phyloP scores from a whole-genome alignment of 73 alveolate genomes.

The Paramecium bursaria region DNA sequence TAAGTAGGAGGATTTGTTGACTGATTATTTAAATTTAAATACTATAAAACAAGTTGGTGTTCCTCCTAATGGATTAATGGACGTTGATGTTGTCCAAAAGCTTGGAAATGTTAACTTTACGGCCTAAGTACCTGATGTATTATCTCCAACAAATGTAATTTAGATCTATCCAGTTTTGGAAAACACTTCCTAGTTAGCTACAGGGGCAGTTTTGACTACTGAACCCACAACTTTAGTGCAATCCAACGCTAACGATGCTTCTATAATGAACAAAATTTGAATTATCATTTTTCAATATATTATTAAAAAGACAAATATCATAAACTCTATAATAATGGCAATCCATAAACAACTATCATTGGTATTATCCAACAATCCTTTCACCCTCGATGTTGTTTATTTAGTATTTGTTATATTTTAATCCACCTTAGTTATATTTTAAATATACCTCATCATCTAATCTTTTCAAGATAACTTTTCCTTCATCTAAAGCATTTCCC shows the following conservation, averaged over 20 bases:
- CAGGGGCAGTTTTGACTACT: constrained; percentile 27
- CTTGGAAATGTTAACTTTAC: constrained; percentile 60
- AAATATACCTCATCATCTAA: constrained; percentile 18
- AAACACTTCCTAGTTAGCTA: constrained; percentile 1
- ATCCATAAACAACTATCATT: constrained; percentile 62
- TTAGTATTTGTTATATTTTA: constrained; percentile 8
- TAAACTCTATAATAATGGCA: constrained; percentile 28
- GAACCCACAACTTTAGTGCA: constrained; percentile 13
- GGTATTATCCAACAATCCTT: constrained; percentile 6
- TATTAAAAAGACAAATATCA: constrained; percentile 53
- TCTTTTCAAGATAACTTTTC: constrained; percentile 28
- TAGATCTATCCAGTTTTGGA: not conserved
- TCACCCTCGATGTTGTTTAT: not conserved
- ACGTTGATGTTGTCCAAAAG: constrained; percentile 27
- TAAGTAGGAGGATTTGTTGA: not conserved
- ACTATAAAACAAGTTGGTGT: constrained; percentile 2
- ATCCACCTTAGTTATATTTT: not conserved
- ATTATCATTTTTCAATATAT: constrained; percentile 12
- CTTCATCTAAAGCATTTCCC: constrained; percentile 19
- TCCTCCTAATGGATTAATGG: constrained; percentile 37
- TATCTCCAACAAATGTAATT: not conserved
- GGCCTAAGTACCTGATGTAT: too few species aligned
- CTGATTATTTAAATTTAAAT: not conserved
- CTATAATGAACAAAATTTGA: too few species aligned
- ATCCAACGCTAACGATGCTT: constrained; percentile 46